Conservation (phyloP, 2,329 filamentous ascomycete species). For the Pleomassaria siparia region DNA sequence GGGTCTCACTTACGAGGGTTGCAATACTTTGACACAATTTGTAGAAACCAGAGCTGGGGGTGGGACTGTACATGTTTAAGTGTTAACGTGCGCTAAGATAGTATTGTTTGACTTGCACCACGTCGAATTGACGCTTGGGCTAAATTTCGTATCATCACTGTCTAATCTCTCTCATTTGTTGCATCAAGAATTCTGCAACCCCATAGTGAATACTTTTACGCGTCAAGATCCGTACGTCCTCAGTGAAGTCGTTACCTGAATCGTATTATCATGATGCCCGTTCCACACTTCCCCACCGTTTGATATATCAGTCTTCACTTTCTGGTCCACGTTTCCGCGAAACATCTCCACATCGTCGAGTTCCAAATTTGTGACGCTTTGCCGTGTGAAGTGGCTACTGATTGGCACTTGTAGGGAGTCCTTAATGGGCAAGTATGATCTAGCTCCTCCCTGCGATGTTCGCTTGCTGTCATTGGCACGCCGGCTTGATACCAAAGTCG, state of each 20-base stretch:
- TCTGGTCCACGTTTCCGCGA: not conserved
- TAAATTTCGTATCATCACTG: no score
- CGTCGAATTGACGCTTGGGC: no score
- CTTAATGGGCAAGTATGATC: not conserved
- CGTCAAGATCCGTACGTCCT: not conserved
- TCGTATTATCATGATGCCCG: not conserved
- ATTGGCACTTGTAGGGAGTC: not conserved
- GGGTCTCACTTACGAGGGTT: no score
- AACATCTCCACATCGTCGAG: conserved; percentile 1
- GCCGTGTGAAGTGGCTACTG: not conserved
- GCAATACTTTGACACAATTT: no score
- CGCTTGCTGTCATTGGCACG: not conserved
- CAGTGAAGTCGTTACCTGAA: not conserved
- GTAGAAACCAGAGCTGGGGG: no score
- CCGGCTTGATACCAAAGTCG: conserved; percentile 1
- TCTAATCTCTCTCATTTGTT: not conserved
- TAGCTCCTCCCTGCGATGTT: not conserved
- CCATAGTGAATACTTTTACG: not conserved
- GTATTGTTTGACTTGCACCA: no score
- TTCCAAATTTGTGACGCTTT: not conserved
- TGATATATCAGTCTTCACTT: conserved; percentile 1
- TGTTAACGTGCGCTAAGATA: no score
- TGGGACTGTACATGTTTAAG: no score
- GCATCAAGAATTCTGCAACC: not conserved
- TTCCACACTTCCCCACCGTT: not conserved